Percentiles rank a stretch among this genome's conserved stretches.
Evolutionary conservation across 139 green algal species (phyloP).

Genomic region (Chlorella sp.): DNA sequence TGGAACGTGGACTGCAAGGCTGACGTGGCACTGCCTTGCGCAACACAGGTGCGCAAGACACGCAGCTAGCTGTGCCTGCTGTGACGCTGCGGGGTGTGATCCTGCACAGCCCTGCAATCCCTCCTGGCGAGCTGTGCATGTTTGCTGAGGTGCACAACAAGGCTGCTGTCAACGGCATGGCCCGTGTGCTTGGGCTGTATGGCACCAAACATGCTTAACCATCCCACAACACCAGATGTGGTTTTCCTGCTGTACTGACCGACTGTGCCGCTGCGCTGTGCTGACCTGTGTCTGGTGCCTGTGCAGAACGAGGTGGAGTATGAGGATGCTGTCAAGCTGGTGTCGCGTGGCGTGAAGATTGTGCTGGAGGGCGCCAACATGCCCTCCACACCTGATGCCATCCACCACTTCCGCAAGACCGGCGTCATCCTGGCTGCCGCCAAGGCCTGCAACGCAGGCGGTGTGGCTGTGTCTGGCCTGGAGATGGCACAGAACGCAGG

Average conservation of each 20-base stretch:
- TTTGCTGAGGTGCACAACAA: no score
- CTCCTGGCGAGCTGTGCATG: no score
- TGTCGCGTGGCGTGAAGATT: conserved; percentile 48
- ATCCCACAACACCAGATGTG: neutral
- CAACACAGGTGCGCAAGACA: no score
- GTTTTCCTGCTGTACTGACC: neutral
- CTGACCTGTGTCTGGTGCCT: no score
- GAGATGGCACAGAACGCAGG: conserved; percentile 83
- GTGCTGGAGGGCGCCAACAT: conserved; percentile 86
- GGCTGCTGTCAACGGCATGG: no score
- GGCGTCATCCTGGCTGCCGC: conserved; percentile 50
- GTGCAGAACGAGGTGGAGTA: conserved; percentile 57
- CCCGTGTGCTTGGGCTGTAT: no score
- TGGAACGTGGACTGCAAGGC: no score
- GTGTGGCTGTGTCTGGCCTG: conserved; percentile 72
- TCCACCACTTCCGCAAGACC: conserved; percentile 45
- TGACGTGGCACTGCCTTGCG: no score
- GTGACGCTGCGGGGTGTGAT: no score
- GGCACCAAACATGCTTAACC: neutral
- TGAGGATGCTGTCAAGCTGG: conserved; percentile 53
- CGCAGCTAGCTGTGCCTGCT: no score
- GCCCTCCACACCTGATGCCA: conserved; percentile 61
- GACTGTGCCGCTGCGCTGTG: no score
- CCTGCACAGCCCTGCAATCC: no score
- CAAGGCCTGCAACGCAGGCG: conserved; percentile 62